These are phyloP conservation scores for Candida mesenterica DNA, from an alignment of 1,139 yeast species.

Conservation along the genomic window DNA sequence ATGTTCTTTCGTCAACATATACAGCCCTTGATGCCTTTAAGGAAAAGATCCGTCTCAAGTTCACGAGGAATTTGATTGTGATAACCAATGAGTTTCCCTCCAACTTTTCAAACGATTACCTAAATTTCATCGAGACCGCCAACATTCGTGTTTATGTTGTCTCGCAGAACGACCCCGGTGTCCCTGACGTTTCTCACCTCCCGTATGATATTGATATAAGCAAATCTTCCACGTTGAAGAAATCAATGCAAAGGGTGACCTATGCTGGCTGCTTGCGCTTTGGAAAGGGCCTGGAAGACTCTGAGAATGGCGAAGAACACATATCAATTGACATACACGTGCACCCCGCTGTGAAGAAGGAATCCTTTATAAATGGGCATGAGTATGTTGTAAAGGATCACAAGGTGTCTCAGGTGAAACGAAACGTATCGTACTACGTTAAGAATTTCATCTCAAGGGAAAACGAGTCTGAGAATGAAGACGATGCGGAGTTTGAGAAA, in stretches of 20 bases:
- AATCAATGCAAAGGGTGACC: constrained; percentile 35
- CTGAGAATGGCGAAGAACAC: constrained; percentile 11
- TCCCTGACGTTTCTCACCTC: constrained; percentile 1
- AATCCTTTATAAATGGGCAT: constrained; percentile 32
- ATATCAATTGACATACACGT: constrained; percentile 56
- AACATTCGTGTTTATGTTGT: constrained; percentile 26
- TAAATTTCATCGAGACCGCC: constrained; percentile 16
- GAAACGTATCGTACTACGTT: constrained; percentile 25
- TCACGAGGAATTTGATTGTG: constrained; percentile 41
- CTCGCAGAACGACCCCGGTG: constrained; percentile 3
- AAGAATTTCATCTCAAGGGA: constrained; percentile 13
- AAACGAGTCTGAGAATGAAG: constrained; percentile 21
- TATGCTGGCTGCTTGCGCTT: constrained; percentile 41
- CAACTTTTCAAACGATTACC: constrained; percentile 8
- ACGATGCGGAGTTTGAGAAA: constrained; percentile 21
- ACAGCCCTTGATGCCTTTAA: constrained; percentile 30
- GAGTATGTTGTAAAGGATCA: constrained; percentile 23
- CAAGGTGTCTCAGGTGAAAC: constrained; percentile 15
- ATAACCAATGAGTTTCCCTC: constrained; percentile 36
- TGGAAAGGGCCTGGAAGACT: constrained; percentile 26
- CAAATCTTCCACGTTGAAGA: constrained; percentile 20
- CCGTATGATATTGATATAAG: constrained; percentile 5
- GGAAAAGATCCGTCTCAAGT: constrained; percentile 29
- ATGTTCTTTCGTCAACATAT: neutral
- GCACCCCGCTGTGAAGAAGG: constrained; percentile 60